Evolutionary conservation across 495 filamentous ascomycete species (phyloP).

Genomic region (Sabuloglossum arenarium): DNA sequence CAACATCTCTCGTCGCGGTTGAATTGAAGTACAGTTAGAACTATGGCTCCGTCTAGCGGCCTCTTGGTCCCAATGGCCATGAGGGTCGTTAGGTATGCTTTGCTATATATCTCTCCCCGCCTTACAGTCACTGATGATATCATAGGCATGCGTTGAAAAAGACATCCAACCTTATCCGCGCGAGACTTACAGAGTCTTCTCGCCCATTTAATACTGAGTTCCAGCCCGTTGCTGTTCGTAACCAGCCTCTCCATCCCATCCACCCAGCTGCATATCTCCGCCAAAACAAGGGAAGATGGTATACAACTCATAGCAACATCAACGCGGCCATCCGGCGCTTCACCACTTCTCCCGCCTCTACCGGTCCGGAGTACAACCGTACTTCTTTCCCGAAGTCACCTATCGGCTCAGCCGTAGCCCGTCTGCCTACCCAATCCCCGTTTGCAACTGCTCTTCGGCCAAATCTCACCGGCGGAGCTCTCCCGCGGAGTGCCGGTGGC

Average conservation of each 20-base stretch:
- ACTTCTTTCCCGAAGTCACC: slow-evolving; percentile 42
- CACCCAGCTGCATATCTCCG: slow-evolving; percentile 50
- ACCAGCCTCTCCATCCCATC: slow-evolving; percentile 42
- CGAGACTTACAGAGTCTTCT: slow-evolving; percentile 33
- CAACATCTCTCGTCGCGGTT: neutral
- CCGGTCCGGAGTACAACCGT: slow-evolving; percentile 34
- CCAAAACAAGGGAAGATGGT: slow-evolving; percentile 44
- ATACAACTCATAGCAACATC: slow-evolving; percentile 43
- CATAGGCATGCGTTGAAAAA: slow-evolving; percentile 41
- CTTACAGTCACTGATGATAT: slow-evolving; percentile 8
- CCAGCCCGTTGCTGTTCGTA: slow-evolving; percentile 28
- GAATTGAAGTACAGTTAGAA: slow-evolving; percentile 13
- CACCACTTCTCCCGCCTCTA: slow-evolving; percentile 30
- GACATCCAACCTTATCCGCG: slow-evolving; percentile 37
- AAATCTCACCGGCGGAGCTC: slow-evolving; percentile 73
- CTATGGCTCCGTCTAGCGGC: slow-evolving; percentile 46
- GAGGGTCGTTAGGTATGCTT: slow-evolving; percentile 37
- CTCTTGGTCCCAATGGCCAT: slow-evolving; percentile 49
- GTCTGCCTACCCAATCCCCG: slow-evolving; percentile 50
- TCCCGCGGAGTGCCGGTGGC: slow-evolving; percentile 69
- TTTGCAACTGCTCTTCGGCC: slow-evolving; percentile 84
- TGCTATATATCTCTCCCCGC: neutral
- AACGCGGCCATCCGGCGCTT: slow-evolving; percentile 37
- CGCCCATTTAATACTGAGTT: slow-evolving; percentile 26
- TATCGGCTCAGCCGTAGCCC: slow-evolving; percentile 42